phyloP scores from a whole-genome alignment of 2,329 filamentous ascomycete genomes.

The Cladosporium sp. region DNA sequence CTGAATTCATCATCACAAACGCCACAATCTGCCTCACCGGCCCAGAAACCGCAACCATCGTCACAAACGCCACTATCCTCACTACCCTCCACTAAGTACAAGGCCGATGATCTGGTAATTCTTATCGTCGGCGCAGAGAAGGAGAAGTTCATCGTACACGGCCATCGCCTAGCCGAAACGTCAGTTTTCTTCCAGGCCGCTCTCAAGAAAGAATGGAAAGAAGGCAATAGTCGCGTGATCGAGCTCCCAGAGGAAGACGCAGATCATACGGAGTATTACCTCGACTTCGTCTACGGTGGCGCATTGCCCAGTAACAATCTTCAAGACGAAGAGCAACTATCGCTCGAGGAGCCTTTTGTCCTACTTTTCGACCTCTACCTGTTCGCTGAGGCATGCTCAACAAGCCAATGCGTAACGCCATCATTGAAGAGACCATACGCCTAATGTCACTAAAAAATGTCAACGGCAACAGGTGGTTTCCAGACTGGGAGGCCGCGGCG shows the following conservation, averaged over 20 bases:
- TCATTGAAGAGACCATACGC: not conserved
- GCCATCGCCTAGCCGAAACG: not conserved
- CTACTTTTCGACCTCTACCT: not conserved
- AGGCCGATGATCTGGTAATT: not conserved
- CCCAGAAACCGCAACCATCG: no score
- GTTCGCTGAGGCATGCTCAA: not conserved
- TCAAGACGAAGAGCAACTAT: no score
- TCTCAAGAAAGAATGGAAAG: not conserved
- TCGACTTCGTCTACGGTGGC: not conserved
- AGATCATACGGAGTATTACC: not conserved
- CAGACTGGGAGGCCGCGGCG: not conserved
- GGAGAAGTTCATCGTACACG: not conserved
- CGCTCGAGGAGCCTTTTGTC: no score
- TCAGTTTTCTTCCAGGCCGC: not conserved
- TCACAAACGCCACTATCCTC: no score
- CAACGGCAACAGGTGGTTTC: not conserved
- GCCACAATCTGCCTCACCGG: no score
- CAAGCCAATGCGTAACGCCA: not conserved
- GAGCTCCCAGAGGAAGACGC: not conserved
- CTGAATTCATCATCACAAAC: no score
- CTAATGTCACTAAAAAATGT: not conserved
- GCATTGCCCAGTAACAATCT: not conserved
- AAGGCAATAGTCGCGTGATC: not conserved
- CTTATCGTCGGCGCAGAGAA: not conserved
- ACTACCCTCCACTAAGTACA: no score